Base-by-base conservation (phyloP, 2,329 filamentous ascomycete genomes). In the Botrytis fabae region DNA sequence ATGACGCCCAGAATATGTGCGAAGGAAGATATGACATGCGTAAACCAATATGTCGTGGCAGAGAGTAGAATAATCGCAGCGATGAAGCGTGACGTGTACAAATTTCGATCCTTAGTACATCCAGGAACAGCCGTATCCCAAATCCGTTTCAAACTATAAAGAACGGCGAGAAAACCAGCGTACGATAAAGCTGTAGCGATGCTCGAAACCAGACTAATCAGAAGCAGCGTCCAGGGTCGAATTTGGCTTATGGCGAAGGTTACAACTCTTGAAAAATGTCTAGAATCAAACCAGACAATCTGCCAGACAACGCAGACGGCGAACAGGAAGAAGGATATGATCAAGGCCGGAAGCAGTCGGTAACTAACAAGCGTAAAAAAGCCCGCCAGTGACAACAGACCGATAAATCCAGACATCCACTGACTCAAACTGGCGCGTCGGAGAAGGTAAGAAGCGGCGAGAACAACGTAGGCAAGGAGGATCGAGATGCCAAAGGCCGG, bases 151-250 rank as follows among this genome's bases (percentile, higher is more conserved):
- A 68, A 1, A n/a, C 16, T 10, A 4, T 54, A 40, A 4, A 66
- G 4, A 2, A 54, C 25, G 7, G 5, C 10, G 3, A 66, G 35
- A 8, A 22, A 66, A 10, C 16, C 32, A 9, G 32, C 35, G 7
- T 40, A 68, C 0, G 22, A 25, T 0, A 54, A 1, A 1, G 20
- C 3, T 12, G 64, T 54, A 5, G 8, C 5, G 1, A 20, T 0
- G 46, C 64, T 66, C 4, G 35, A 25, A 20, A 7, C 3, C 16
- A 38, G 5, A 9, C 46, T 54, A 10, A 68, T 35, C 10, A 14
- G 22, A 16, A 68, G 4, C 1, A 68, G 2, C 3, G 64, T 22
- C 61, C 61, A 54, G 16, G 14, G 20, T 38, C 51, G 48, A 25
- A 28, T 66, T 8, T 20, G 16, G 14, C 22, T 12, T 16, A 66